Percentiles rank a stretch among this genome's conserved stretches.
These are phyloP conservation scores for Solioccasus polychromus DNA, from an alignment of 768 basidiomycete species.

Conservation along the genomic window DNA sequence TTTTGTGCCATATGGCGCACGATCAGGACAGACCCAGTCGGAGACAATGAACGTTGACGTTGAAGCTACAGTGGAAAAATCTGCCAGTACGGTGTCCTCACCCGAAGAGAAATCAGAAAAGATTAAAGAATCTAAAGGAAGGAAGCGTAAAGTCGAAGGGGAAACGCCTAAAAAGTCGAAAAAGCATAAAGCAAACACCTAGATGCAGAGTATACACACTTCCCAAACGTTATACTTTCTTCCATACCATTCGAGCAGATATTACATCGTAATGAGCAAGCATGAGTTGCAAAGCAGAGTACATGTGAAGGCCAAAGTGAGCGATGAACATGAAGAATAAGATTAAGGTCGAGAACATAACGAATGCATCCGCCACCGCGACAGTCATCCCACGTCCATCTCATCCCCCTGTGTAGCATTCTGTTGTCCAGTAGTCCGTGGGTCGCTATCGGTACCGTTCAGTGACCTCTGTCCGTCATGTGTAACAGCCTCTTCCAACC, in stretches of 20 bases:
- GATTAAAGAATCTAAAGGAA: conserved; percentile 30
- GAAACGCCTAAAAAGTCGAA: conserved; percentile 46
- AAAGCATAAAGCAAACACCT: conserved; percentile 38
- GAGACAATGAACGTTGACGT: conserved; percentile 22
- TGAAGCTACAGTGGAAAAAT: conserved; percentile 24
- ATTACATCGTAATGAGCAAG: conserved; percentile 22
- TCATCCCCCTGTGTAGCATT: conserved; percentile 54
- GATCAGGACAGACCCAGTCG: conserved; percentile 9
- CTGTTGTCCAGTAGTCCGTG: conserved; percentile 32
- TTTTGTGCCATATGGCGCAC: conserved; percentile 62
- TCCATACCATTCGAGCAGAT: conserved; percentile 13
- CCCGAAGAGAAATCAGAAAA: conserved; percentile 7
- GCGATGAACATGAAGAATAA: conserved; percentile 29
- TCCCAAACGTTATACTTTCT: not conserved
- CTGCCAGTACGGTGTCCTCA: conserved; percentile 1
- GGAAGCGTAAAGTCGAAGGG: conserved; percentile 49
- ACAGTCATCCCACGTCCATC: conserved; percentile 64
- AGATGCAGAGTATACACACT: not conserved
- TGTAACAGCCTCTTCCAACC: conserved; percentile 63
- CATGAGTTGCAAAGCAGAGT: conserved; percentile 24
- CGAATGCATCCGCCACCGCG: conserved; percentile 7
- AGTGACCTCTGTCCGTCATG: conserved; percentile 30
- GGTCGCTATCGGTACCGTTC: conserved; percentile 16
- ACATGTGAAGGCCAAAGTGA: conserved; percentile 21
- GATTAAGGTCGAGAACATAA: conserved; percentile 13